phyloP scores from a whole-genome alignment of 352 stramenopile genomes.

The Globisporangium nunn region DNA sequence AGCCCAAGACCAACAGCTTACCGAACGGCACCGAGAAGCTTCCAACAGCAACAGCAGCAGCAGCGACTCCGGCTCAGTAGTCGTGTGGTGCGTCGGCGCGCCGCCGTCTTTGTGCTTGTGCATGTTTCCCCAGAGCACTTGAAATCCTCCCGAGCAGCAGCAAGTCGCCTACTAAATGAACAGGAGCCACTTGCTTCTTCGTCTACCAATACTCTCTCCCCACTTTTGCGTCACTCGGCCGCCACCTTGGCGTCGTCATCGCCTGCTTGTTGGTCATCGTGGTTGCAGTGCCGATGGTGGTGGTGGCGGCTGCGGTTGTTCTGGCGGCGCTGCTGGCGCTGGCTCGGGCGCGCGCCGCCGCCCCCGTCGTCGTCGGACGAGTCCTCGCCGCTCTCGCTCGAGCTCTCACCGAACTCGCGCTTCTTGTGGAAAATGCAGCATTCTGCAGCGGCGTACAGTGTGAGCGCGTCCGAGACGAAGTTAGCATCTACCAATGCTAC shows the following conservation, averaged over 20 bases:
- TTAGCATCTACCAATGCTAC: background rate
- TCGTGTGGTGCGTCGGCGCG: background rate
- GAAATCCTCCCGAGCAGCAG: background rate
- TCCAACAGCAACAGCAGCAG: background rate
- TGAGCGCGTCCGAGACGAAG: background rate
- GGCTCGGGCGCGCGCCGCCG: background rate
- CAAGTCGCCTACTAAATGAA: background rate
- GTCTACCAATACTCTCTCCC: background rate
- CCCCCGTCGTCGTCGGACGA: conserved; percentile 39
- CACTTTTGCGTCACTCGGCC: background rate
- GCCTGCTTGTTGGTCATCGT: background rate
- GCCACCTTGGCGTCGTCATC: background rate
- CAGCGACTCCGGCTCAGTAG: background rate
- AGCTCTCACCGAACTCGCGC: conserved; percentile 87
- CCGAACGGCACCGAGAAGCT: background rate
- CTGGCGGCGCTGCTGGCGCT: conserved; percentile 9
- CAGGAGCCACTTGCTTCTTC: background rate
- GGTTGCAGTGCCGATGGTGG: conserved; percentile 12
- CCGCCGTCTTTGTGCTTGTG: background rate
- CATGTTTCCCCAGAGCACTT: background rate
- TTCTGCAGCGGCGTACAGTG: conserved; percentile 24
- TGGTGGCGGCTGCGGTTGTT: conserved; percentile 8
- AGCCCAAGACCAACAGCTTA: conserved; percentile 8
- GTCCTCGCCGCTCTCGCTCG: conserved; percentile 84
- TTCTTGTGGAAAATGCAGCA: conserved; percentile 94